These are phyloP conservation scores for Bothriochloa decipiens DNA, from an alignment of 176 grass and related monocot genomes.

Conservation along the genomic window DNA sequence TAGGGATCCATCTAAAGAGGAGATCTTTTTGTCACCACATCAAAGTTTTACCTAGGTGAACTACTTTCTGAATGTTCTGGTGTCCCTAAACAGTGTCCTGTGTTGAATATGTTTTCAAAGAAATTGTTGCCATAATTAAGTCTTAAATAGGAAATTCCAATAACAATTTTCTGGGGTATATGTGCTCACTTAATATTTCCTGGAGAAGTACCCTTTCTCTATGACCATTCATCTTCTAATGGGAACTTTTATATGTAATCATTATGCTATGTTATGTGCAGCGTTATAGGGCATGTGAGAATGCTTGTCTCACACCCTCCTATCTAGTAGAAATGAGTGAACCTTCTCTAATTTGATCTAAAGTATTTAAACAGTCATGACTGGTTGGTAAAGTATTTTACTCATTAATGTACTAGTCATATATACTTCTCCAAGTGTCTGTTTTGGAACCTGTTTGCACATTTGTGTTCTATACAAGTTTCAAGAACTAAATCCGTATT, in stretches of 20 bases:
- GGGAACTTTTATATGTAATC: neutral
- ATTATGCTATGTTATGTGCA: neutral
- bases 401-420: neutral
- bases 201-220: neutral
- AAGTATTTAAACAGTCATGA: no score
- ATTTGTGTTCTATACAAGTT: neutral
- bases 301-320: neutral
- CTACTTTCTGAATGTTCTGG: neutral
- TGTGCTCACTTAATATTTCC: conserved; percentile 8
- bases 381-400: no score
- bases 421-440: conserved; percentile 1
- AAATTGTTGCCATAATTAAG: neutral
- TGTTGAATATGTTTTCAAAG: neutral
- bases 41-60: conserved; percentile 57
- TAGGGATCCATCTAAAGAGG: conserved; percentile 52
- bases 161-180: neutral
- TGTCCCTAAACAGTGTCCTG: neutral
- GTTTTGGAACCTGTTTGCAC: neutral
- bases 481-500: neutral
- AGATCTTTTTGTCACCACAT: conserved; percentile 50
- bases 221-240: neutral
- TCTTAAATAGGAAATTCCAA: neutral
- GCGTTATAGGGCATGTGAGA: neutral
- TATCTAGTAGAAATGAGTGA: neutral
- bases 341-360: neutral